Conservation (phyloP, 2,329 filamentous ascomycete species). For the Aspergillus hortae region DNA sequence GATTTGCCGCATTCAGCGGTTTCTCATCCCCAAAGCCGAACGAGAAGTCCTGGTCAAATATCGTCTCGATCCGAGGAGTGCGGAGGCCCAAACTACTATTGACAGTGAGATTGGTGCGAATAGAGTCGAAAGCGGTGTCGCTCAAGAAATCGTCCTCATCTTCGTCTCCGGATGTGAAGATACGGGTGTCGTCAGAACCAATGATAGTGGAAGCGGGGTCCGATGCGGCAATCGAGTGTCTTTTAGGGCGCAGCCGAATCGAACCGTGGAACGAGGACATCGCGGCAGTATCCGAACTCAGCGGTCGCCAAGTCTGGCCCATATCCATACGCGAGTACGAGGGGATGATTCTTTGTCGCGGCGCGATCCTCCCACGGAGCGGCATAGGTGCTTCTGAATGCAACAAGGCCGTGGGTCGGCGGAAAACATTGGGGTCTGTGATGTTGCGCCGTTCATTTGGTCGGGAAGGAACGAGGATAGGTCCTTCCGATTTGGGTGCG, state of each 20-base stretch:
- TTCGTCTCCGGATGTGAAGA: conserved; percentile 56
- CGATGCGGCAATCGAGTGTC: conserved; percentile 55
- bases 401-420: conserved; percentile 30
- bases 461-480: conserved; percentile 20
- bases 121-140: conserved; percentile 61
- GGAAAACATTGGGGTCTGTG: conserved; percentile 38
- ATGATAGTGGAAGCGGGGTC: conserved; percentile 58
- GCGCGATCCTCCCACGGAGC: conserved; percentile 10
- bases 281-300: conserved; percentile 26
- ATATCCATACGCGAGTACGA: conserved; percentile 24
- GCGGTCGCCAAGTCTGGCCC: conserved; percentile 17
- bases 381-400: conserved; percentile 19
- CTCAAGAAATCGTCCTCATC: conserved; percentile 60
- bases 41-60: conserved; percentile 56
- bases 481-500: conserved; percentile 23
- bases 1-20: conserved; percentile 24
- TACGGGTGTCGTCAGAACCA: conserved; percentile 59
- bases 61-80: conserved; percentile 59
- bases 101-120: conserved; percentile 57
- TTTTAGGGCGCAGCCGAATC: conserved; percentile 42
- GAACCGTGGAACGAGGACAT: conserved; percentile 27
- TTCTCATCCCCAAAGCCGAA: conserved; percentile 38
- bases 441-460: conserved; percentile 36
- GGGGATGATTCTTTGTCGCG: conserved; percentile 16
- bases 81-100: conserved; percentile 51